These are phyloP conservation scores for Aspergillus luchuensis DNA, from an alignment of 2,329 filamentous ascomycete species.

Conservation along the genomic window DNA sequence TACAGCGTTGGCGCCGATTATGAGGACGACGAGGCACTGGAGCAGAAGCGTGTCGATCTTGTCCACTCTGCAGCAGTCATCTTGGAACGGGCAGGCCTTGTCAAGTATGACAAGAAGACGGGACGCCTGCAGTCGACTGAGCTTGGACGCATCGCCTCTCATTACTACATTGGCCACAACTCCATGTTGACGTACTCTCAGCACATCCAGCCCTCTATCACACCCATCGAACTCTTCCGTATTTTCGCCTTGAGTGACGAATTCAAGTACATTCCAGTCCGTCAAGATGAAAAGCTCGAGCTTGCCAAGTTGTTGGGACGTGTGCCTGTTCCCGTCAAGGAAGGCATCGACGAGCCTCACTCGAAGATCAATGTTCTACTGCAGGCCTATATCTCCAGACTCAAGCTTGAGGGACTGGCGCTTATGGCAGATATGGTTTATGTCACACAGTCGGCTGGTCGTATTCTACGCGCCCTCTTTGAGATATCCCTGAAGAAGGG, in stretches of 20 bases:
- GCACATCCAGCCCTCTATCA: conserved; percentile 89
- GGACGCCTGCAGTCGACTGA: conserved; percentile 89
- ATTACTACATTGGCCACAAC: conserved; percentile 96
- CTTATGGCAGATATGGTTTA: conserved; percentile 99
- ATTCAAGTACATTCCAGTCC: conserved; percentile 98
- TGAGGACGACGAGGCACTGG: conserved; percentile 83
- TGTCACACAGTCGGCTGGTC: conserved; percentile 94
- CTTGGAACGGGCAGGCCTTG: conserved; percentile 80
- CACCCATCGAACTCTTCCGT: conserved; percentile 92
- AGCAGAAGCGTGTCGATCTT: conserved; percentile 96
- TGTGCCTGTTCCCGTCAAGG: conserved; percentile 95
- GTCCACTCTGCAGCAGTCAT: conserved; percentile 90
- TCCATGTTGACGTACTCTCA: conserved; percentile 98
- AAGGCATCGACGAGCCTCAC: conserved; percentile 93
- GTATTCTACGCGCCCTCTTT: conserved; percentile 92
- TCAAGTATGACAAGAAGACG: conserved; percentile 94
- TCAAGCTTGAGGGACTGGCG: conserved; percentile 90
- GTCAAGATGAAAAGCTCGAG: conserved; percentile 96
- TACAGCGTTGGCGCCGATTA: conserved; percentile 97
- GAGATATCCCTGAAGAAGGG: conserved; percentile 98
- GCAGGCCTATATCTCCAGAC: conserved; percentile 92
- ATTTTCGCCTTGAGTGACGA: conserved; percentile 95
- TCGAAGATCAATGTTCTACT: conserved; percentile 98
- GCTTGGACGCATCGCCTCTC: conserved; percentile 90
- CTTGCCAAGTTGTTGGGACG: conserved; percentile 85